Percentiles rank a stretch among this genome's conserved stretches.
phyloP scores from a whole-genome alignment of 148 eudicot genomes.

The Vaccinium myrtillus region DNA sequence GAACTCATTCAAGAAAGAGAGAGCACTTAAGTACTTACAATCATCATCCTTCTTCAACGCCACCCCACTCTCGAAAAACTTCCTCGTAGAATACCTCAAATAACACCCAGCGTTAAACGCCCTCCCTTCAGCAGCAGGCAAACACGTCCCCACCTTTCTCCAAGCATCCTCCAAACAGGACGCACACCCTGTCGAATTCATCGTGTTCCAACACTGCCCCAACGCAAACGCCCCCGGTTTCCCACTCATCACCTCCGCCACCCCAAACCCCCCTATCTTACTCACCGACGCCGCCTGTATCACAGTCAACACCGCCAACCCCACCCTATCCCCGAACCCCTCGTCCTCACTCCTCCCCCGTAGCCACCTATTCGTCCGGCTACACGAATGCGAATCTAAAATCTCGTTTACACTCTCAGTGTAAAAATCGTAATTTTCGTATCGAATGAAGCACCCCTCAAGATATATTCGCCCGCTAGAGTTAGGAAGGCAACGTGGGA shows the following conservation, averaged over 20 bases:
- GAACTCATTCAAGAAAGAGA: not conserved
- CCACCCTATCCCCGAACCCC: not conserved
- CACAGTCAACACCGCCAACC: not conserved
- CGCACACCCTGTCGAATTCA: constrained; percentile 12
- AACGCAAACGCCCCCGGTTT: not conserved
- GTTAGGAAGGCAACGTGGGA: not conserved
- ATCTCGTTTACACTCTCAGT: not conserved
- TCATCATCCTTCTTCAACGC: not conserved
- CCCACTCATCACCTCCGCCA: not conserved
- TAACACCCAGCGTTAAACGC: constrained; percentile 12
- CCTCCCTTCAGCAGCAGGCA: constrained; percentile 5
- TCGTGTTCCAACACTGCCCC: constrained; percentile 14
- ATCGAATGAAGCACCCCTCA: not conserved
- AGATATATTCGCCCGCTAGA: not conserved
- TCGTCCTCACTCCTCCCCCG: not conserved
- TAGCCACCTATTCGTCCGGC: not conserved
- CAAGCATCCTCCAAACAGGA: constrained; percentile 11
- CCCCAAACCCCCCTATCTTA: not conserved
- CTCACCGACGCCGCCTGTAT: not conserved
- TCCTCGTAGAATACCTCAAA: constrained; percentile 10
- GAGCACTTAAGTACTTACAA: constrained; percentile 3
- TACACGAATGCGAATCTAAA: not conserved
- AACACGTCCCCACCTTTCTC: not conserved
- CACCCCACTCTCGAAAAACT: not conserved
- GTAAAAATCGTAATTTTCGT: constrained; percentile 4